Conservation (phyloP, 306 rosid species). For the Boehmeria nivea region DNA sequence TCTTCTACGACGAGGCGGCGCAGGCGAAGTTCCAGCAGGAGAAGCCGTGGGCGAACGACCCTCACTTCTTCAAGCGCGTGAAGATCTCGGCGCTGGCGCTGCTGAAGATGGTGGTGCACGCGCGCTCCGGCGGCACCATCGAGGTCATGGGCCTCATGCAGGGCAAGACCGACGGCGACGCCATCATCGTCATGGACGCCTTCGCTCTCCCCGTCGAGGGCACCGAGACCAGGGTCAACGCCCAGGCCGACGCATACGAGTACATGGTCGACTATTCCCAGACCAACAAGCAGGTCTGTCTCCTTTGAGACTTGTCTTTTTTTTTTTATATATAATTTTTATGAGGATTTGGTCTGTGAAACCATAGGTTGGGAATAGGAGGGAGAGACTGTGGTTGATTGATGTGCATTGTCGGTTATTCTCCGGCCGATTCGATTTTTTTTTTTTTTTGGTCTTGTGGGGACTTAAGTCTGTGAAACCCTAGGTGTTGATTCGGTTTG, state of each 20-base stretch:
- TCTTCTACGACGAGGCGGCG: constrained; percentile 76
- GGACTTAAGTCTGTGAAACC: no score
- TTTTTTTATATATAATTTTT: not conserved
- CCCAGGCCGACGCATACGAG: constrained; percentile 97
- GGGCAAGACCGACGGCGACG: constrained; percentile 84
- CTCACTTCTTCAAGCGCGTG: constrained; percentile 92
- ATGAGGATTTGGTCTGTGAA: not conserved
- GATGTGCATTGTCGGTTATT: no score
- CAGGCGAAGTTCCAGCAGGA: constrained; percentile 75
- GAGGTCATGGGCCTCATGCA: constrained; percentile 99
- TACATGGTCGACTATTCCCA: constrained; percentile 96
- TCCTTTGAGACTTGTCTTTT: not conserved
- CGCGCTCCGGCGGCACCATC: constrained; percentile 94
- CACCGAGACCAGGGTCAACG: constrained; percentile 96
- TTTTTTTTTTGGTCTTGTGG: no score
- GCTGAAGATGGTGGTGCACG: constrained; percentile 96
- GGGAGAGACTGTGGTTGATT: not conserved
- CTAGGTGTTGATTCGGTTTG: no score
- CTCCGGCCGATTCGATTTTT: no score
- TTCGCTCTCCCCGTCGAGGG: constrained; percentile 95
- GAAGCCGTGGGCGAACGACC: constrained; percentile 81
- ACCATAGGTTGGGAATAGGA: not conserved
- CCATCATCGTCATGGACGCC: constrained; percentile 93
- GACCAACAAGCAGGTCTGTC: constrained; percentile 77
- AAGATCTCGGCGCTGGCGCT: constrained; percentile 96